These are phyloP conservation scores for Pleurostoma richardsiae DNA, from an alignment of 2,329 filamentous ascomycete genomes.

Conservation along the genomic window DNA sequence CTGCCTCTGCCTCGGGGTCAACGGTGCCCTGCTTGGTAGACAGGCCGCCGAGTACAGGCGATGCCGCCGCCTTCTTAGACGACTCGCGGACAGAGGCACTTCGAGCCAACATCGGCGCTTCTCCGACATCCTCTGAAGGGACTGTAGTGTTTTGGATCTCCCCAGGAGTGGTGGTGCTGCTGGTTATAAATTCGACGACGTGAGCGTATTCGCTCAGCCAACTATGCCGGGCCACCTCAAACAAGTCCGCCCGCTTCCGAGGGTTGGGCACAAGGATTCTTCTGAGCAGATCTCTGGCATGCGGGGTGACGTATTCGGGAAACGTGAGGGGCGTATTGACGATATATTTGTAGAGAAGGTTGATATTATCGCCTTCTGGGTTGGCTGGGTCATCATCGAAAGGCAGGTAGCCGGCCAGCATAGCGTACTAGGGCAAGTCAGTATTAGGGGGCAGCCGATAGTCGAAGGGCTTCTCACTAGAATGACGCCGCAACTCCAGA, in stretches of 20 bases:
- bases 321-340: constrained; percentile 95
- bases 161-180: constrained; percentile 79
- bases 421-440: constrained; percentile 73
- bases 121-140: constrained; percentile 43
- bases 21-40: constrained; percentile 70
- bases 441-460: not conserved
- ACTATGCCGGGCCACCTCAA: constrained; percentile 95
- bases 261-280: constrained; percentile 95
- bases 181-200: constrained; percentile 94
- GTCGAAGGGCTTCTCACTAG: constrained; percentile 59
- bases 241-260: constrained; percentile 88
- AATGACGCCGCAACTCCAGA: constrained; percentile 99
- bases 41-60: constrained; percentile 55
- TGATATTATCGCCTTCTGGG: constrained; percentile 98
- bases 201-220: constrained; percentile 98
- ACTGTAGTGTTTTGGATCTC: constrained; percentile 81
- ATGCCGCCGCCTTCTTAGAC: constrained; percentile 57
- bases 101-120: constrained; percentile 64
- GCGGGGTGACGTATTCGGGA: constrained; percentile 96
- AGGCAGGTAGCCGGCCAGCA: constrained; percentile 94
- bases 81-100: constrained; percentile 91
- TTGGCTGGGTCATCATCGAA: constrained; percentile 99
- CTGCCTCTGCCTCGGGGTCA: constrained; percentile 57
- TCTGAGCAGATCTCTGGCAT: constrained; percentile 86
- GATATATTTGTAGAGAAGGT: constrained; percentile 98